Evolutionary conservation across 805 yeast species (phyloP), one percentile per base, ranked within the genome.

Genomic region (Saccharomycopsis sp.): DNA sequence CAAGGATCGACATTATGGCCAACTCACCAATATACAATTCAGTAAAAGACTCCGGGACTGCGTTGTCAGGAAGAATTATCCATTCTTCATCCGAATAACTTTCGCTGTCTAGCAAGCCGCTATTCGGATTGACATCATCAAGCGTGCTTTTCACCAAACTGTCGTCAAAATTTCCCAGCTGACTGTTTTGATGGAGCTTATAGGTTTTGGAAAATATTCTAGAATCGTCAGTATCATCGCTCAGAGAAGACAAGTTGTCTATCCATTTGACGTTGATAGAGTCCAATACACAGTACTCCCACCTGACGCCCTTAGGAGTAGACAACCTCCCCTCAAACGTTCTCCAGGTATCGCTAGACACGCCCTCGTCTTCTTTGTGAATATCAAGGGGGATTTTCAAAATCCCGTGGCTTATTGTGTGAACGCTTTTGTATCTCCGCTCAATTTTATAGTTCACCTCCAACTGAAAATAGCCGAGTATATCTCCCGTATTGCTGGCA

Each of bases 391-490:
- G 75, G 1, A 74, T 52, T 1, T 58, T 64, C 41, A 73, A 62
- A 1, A 54, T 59, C 0, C 78, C 77, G 1, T 67, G 70, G 54
- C 69, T 63, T 1, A 68, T 66, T 50, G 61, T 70, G 1, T 67
- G 64, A 4, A 63, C 60, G 2, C 67, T 61, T 61, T 70, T 63
- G 50, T 63, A 66, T 24, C 75, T 65, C 40, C 73, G 65, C 54
- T 73, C 73, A 37, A 75, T 64, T 40, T 63, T 64, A 54, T 73
- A 76, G 3, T 62, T 65, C 1, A 74, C 46, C 46, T 70, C 70
- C 20, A 75, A 48, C 48, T 71, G 69, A 59, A 73, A 70, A 34
- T 59, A 63, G 1, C 70, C 65, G 52, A 62, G 52, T n/a, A 46
- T 53, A 21, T 47, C 53, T 15, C 50, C 34, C 16, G 29, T 37